These are phyloP conservation scores for Trichoderma sp. DNA, from an alignment of 2,329 filamentous ascomycete genomes.

Conservation along the genomic window DNA sequence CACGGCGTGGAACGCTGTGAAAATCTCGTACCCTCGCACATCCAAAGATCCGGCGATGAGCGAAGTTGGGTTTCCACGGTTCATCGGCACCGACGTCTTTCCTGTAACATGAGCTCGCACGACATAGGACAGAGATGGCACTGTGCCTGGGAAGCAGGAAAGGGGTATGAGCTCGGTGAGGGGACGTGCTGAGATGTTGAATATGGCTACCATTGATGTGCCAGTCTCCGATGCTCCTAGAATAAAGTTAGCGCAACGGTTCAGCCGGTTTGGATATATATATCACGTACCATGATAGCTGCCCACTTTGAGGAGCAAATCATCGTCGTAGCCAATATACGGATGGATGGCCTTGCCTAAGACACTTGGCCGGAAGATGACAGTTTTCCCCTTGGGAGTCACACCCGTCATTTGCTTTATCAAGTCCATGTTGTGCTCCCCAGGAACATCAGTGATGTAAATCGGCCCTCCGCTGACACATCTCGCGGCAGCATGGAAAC, in stretches of 20 bases:
- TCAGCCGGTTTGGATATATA: background rate
- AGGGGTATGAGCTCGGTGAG: constrained; percentile 69
- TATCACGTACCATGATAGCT: constrained; percentile 65
- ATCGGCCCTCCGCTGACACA: constrained; percentile 89
- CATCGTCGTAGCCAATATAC: constrained; percentile 74
- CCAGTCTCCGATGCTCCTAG: constrained; percentile 58
- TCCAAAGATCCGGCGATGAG: constrained; percentile 62
- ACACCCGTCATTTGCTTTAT: constrained; percentile 78
- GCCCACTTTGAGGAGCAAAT: constrained; percentile 70
- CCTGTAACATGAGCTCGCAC: constrained; percentile 70
- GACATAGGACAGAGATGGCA: constrained; percentile 59
- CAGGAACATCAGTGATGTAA: constrained; percentile 89
- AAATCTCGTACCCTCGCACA: constrained; percentile 71
- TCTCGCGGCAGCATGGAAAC: constrained; percentile 84
- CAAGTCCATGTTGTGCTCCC: constrained; percentile 70
- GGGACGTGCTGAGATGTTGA: constrained; percentile 68
- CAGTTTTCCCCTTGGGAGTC: constrained; percentile 67
- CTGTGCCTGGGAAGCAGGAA: constrained; percentile 67
- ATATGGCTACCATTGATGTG: constrained; percentile 74
- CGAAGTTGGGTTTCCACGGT: constrained; percentile 40
- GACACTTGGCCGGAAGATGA: constrained; percentile 75
- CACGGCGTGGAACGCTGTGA: constrained; percentile 68
- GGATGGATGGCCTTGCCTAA: constrained; percentile 69
- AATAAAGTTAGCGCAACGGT: background rate
- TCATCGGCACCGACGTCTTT: constrained; percentile 53